Percentiles rank a stretch among this genome's conserved stretches.
Conservation (phyloP, 192 early-diverging fungal genomes). For the Umbelopsis vinacea region DNA sequence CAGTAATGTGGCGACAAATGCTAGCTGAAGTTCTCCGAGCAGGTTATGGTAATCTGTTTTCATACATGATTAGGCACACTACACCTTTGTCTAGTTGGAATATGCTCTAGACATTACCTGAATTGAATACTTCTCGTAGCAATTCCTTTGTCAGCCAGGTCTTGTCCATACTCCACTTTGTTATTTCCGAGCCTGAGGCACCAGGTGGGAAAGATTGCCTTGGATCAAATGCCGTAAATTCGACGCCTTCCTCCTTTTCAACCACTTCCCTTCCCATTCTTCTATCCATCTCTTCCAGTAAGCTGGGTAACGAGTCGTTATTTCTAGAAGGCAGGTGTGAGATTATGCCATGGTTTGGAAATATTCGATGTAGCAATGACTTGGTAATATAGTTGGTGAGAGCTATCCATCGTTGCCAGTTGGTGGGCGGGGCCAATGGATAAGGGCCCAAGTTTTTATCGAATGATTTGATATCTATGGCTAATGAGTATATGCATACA, state of each 20-base stretch:
- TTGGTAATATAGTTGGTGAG: conserved; percentile 72
- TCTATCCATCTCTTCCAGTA: conserved; percentile 17
- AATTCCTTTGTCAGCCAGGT: conserved; percentile 75
- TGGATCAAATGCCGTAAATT: conserved; percentile 80
- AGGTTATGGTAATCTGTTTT: conserved; percentile 49
- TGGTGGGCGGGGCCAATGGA: conserved; percentile 68
- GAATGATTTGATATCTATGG: conserved; percentile 73
- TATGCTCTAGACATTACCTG: conserved; percentile 39
- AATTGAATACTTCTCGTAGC: conserved; percentile 47
- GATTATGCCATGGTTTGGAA: conserved; percentile 37
- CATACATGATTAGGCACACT: neutral
- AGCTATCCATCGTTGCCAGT: conserved; percentile 77
- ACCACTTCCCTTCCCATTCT: conserved; percentile 17
- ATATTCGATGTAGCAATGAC: conserved; percentile 31
- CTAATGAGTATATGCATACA: neutral
- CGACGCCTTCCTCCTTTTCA: conserved; percentile 38
- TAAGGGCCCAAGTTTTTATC: conserved; percentile 85
- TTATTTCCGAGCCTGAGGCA: conserved; percentile 69
- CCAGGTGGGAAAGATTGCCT: conserved; percentile 78
- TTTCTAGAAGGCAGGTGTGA: conserved; percentile 37
- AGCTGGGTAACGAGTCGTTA: neutral
- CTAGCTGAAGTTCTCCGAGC: conserved; percentile 83
- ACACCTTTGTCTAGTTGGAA: neutral
- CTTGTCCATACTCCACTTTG: conserved; percentile 88
- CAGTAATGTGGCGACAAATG: conserved; percentile 78